Evolutionary conservation across 371 early-diverging fungal species (phyloP).

Genomic region (Mortierella sp.): DNA sequence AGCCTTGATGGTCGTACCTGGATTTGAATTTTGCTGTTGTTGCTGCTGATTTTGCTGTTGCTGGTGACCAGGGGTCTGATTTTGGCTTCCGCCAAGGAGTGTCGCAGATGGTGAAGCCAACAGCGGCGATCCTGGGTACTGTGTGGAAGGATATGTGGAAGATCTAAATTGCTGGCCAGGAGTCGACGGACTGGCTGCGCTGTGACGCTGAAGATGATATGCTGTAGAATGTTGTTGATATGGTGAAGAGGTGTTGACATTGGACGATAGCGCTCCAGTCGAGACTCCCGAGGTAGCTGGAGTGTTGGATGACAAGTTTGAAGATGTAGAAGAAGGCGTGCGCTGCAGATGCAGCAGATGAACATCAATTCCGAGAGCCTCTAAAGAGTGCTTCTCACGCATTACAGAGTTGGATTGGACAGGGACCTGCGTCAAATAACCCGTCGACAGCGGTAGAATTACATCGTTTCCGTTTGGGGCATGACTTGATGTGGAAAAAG

Average conservation of each 20-base stretch:
- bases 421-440: conserved; percentile 66
- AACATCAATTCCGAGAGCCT: conserved; percentile 65
- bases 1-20: conserved; percentile 12
- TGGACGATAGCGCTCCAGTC: not conserved
- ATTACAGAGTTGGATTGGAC: conserved; percentile 57
- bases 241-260: not conserved
- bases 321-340: conserved; percentile 1
- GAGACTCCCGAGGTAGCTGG: not conserved
- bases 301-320: not conserved
- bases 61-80: not conserved
- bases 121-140: conserved; percentile 25
- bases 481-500: not conserved
- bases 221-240: conserved; percentile 31
- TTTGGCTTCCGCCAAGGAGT: conserved; percentile 1
- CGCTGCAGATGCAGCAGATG: conserved; percentile 47
- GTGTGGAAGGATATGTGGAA: not conserved
- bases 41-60: conserved; percentile 12
- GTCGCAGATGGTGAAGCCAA: conserved; percentile 16
- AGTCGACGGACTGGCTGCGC: conserved; percentile 9
- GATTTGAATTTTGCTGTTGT: conserved; percentile 3
- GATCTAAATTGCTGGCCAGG: conserved; percentile 21
- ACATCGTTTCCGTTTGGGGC: conserved; percentile 32
- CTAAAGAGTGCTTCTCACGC: conserved; percentile 60
- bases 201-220: conserved; percentile 27
- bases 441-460: conserved; percentile 72